Percentiles rank a stretch among this genome's conserved stretches.
Evolutionary conservation across 768 basidiomycete species (phyloP).

Genomic region (Hysterangium stoloniferum): DNA sequence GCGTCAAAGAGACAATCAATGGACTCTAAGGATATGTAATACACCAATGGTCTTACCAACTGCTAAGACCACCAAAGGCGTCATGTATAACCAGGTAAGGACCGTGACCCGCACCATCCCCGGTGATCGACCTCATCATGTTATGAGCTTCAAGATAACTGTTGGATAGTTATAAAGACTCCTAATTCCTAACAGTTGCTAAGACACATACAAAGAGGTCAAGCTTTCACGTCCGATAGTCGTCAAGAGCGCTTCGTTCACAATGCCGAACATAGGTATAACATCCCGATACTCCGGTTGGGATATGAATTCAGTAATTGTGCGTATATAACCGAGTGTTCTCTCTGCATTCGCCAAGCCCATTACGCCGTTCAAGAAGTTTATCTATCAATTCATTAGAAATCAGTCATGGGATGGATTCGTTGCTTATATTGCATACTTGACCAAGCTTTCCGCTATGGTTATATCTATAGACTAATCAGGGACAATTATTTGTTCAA

Average conservation of each 20-base stretch:
- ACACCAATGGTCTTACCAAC: constrained; percentile 47
- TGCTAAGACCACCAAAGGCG: constrained; percentile 44
- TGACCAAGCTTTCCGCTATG: constrained; percentile 3
- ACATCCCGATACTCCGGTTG: constrained; percentile 66
- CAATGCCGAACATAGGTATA: constrained; percentile 50
- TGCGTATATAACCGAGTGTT: constrained; percentile 66
- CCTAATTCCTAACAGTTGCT: background rate
- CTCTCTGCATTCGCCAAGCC: constrained; percentile 82
- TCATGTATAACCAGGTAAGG: constrained; percentile 57
- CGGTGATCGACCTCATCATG: constrained; percentile 66
- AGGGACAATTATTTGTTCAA: background rate
- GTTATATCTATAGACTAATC: background rate
- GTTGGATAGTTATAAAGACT: constrained; percentile 10
- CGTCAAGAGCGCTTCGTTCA: constrained; percentile 51
- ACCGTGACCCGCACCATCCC: constrained; percentile 57
- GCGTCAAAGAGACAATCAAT: background rate
- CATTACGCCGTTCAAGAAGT: constrained; percentile 67
- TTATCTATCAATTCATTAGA: too few species aligned
- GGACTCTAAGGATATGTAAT: constrained; percentile 8
- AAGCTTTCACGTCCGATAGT: constrained; percentile 48
- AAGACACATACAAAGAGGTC: constrained; percentile 47
- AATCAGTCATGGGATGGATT: background rate
- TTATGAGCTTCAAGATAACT: constrained; percentile 34
- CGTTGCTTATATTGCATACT: background rate
- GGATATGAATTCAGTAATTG: constrained; percentile 72